phyloP scores from a whole-genome alignment of 768 basidiomycete genomes.

The Serendipita vermifera region DNA sequence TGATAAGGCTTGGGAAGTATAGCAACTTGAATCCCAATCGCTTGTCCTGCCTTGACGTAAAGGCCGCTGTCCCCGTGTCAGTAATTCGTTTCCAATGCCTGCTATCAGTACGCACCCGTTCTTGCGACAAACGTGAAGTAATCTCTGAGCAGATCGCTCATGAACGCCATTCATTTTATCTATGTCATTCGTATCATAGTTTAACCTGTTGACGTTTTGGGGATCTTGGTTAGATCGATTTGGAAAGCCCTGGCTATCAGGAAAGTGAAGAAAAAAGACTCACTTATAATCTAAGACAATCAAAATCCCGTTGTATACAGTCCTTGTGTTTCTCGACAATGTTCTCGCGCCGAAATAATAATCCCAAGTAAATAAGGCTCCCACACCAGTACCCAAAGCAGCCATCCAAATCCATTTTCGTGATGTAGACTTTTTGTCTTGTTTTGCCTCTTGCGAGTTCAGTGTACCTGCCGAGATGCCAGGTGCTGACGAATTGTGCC shows the following conservation, averaged over 20 bases:
- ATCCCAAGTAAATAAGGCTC: conserved; percentile 2
- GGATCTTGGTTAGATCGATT: no score
- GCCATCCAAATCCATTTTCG: background rate
- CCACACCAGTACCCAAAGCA: no score
- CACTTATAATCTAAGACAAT: conserved; percentile 5
- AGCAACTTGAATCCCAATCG: conserved; percentile 74
- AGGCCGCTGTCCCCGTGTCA: conserved; percentile 13
- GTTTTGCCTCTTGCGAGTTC: background rate
- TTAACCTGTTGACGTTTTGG: background rate
- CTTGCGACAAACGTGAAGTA: conserved; percentile 61
- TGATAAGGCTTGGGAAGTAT: conserved; percentile 75
- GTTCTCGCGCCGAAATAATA: background rate
- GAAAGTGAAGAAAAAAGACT: background rate
- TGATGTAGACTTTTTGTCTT: background rate
- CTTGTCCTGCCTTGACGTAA: conserved; percentile 38
- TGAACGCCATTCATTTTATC: conserved; percentile 70
- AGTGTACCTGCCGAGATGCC: background rate
- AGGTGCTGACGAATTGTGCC: background rate
- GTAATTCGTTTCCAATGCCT: conserved; percentile 64
- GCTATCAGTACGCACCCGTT: conserved; percentile 69
- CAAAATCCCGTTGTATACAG: background rate
- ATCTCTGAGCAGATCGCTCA: conserved; percentile 64
- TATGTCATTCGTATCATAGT: background rate
- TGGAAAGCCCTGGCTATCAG: background rate
- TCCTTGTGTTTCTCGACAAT: background rate